Base-by-base conservation (phyloP, 2,329 filamentous ascomycete species). In the Juglanconis oblonga region DNA sequence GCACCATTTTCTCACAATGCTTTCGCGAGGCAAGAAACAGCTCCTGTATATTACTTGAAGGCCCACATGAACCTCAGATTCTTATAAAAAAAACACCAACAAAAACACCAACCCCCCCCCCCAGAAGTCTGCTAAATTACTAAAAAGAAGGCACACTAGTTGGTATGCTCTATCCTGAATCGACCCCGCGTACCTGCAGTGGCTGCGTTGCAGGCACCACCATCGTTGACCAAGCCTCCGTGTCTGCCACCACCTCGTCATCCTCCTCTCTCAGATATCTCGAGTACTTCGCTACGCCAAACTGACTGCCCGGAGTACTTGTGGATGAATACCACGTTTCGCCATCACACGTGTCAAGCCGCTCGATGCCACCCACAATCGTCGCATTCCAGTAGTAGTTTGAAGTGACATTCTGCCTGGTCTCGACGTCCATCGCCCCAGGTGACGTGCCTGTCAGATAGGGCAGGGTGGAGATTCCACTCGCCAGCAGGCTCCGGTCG, bases 321-420 rank as follows among this genome's bases (percentile, higher is more conserved):
- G 66, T 58, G 38, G 66, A 71, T 11, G 71, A 71, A 36, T 69
- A 67, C 68, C 70, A 72, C 3, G 67, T 62, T 52, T 70, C 67
- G 3, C 68, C 67, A 33, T 67, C 58, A 59, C 69, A 67, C 2
- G 66, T 68, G 45, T 71, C 69, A 1, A 67, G 29, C 33, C 62
- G 64, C 31, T 62, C 59, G n/a, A 67, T 70, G 4, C 70, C 70
- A 52, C 69, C 67, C 11, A 71, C 68, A 47, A 72, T 71, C 8
- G 70, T 71, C 13, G 66, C 62, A 42, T 71, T 72, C 69, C 69
- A 71, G 55, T 67, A 68, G 57, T 72, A 72, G 44, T 64, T 64
- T 11, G 69, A 71, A n/a, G 68, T 69, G 24, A 69, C 69, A 36
- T 68, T 70, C 62, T 72, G 69, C 50, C 70, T 66, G 3, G 69